These are phyloP conservation scores for Stenocarpella maydis DNA, from an alignment of 2,329 filamentous ascomycete genomes.

Conservation along the genomic window DNA sequence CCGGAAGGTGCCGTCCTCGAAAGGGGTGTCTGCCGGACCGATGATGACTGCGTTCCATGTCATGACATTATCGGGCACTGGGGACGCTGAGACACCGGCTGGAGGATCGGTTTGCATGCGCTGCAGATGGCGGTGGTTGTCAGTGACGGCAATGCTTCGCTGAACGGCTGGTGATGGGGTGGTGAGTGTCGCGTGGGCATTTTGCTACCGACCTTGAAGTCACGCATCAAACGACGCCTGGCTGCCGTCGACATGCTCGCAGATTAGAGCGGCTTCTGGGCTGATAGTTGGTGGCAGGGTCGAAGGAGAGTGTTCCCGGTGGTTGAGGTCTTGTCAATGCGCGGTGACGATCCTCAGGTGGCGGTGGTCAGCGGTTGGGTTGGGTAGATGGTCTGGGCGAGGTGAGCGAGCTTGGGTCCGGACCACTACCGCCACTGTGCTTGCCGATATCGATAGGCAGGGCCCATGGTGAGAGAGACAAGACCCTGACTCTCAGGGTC, in stretches of 20 bases:
- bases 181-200: constrained; percentile 22
- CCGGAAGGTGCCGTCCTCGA: constrained; percentile 97
- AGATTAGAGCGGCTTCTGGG: constrained; percentile 14
- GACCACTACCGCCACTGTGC: constrained; percentile 13
- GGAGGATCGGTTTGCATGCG: constrained; percentile 99
- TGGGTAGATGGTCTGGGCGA: constrained; percentile 5
- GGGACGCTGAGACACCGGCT: constrained; percentile 94
- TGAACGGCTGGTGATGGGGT: constrained; percentile 21
- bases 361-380: neutral
- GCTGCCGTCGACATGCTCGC: constrained; percentile 82
- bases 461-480: neutral
- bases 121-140: constrained; percentile 54
- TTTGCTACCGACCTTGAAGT: constrained; percentile 81
- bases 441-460: constrained; percentile 24
- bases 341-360: neutral
- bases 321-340: neutral
- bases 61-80: constrained; percentile 96
- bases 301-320: neutral
- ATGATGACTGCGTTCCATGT: constrained; percentile 99
- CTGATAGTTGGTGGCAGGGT: neutral
- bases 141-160: constrained; percentile 22
- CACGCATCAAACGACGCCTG: constrained; percentile 95
- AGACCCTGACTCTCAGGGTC: neutral
- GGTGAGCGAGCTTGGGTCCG: constrained; percentile 2
- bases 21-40: constrained; percentile 93